Base-by-base conservation (phyloP, 148 eudicot species). In the Agrostemma githago region DNA sequence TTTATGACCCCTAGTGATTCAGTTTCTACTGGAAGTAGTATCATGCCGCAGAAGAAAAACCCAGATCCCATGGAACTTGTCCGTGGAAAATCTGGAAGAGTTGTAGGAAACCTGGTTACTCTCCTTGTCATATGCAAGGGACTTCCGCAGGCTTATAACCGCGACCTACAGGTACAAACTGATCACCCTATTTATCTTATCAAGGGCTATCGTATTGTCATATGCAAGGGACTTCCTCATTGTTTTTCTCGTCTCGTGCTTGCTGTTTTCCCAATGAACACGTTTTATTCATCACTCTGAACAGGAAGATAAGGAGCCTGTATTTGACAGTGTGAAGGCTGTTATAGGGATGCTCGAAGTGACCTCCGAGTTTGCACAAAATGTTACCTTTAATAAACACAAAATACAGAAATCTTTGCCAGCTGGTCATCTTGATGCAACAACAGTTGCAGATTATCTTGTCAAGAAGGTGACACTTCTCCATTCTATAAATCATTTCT, bases 51-150 rank as follows among this genome's bases (percentile, higher is more conserved):
- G 78, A 96, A 96, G 84, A 96, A 96, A 82, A 96, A 96, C 77
- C 99, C 99, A 69, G 99, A 96, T 81, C 97, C 99, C 42, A 96
- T 96, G 99, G 99, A 96, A 84, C 99, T 96, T 76, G 99, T 96
- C 66, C 99, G 99, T 54, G 99, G 99, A 37, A 96, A 96, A 84
- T 92, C 97, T 71, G 97, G 91, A 64, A 83, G 97, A 82, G 86
- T 90, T 74, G 83, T 96, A 7, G 97, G 99, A 57, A 96, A 90
- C 83, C 76, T 92, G 53, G 89, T 92, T 72, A 78, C 97, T 59
- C 97, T 95, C 77, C 97, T 95, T 80, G 96, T 92, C 56, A 75
- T 95, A 75, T 95, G 99, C 90, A 95, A 95, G 77, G 99, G 99
- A 58, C 97, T 96, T 80, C 97, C 97, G 69, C 95, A 83, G 12